These are phyloP conservation scores for Platismatia glauca DNA, from an alignment of 495 filamentous ascomycete genomes.

Conservation along the genomic window DNA sequence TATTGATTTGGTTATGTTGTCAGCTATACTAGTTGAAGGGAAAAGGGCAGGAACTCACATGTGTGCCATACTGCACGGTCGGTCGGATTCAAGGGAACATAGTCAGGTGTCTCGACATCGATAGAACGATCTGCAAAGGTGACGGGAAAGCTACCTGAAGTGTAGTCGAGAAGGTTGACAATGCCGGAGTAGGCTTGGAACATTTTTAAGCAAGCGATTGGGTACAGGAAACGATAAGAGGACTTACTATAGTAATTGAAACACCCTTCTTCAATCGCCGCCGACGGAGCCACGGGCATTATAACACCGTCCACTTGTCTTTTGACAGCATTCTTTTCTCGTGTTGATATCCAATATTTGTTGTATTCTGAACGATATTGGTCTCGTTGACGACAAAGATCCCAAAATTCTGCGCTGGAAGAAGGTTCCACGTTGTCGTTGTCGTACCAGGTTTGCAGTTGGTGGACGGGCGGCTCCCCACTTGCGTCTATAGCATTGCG, in stretches of 20 bases:
- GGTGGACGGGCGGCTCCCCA: slow-evolving; percentile 36
- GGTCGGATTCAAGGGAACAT: slow-evolving; percentile 28
- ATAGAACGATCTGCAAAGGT: slow-evolving; percentile 35
- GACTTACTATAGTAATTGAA: slow-evolving; percentile 24
- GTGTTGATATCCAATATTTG: slow-evolving; percentile 34
- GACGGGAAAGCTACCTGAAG: slow-evolving; percentile 37
- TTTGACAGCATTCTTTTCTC: neutral
- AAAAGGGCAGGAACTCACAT: slow-evolving; percentile 27
- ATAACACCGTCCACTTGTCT: slow-evolving; percentile 46
- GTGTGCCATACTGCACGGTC: slow-evolving; percentile 33
- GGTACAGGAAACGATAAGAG: too few relatives aligned
- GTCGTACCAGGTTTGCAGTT: slow-evolving; percentile 24
- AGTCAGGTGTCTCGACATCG: slow-evolving; percentile 26
- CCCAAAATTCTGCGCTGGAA: slow-evolving; percentile 21
- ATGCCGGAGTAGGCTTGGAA: slow-evolving; percentile 29
- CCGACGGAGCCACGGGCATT: slow-evolving; percentile 41
- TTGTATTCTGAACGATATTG: slow-evolving; percentile 27
- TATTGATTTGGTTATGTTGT: too few relatives aligned
- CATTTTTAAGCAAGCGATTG: too few relatives aligned
- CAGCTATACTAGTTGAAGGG: too few relatives aligned
- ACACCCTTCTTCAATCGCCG: slow-evolving; percentile 36
- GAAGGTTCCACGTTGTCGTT: neutral
- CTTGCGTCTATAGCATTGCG: slow-evolving; percentile 33
- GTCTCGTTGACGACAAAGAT: slow-evolving; percentile 15
- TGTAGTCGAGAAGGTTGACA: slow-evolving; percentile 40